phyloP scores from a whole-genome alignment of 805 yeast species.

The Kuraishia borneana region DNA sequence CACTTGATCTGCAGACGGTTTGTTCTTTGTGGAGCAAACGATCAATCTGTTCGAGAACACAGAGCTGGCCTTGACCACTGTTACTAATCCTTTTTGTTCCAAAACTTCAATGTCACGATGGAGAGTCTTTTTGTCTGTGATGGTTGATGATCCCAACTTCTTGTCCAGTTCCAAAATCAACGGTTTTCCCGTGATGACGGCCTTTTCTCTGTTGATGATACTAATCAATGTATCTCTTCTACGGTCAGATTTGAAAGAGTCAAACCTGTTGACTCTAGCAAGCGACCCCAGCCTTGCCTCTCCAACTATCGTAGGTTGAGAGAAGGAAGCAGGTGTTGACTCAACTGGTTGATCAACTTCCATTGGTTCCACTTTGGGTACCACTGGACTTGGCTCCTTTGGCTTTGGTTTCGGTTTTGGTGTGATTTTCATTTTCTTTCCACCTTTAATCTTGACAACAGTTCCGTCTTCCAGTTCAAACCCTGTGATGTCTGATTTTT shows the following conservation, averaged over 20 bases:
- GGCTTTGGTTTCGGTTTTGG: not conserved
- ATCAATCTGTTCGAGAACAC: not conserved
- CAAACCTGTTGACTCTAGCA: not conserved
- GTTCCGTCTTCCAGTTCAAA: not conserved
- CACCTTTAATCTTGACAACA: not conserved
- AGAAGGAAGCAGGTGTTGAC: not conserved
- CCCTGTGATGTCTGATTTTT: not conserved
- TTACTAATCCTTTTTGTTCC: conserved; percentile 15
- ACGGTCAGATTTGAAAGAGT: conserved; percentile 27
- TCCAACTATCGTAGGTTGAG: not conserved
- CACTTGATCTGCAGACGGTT: conserved; percentile 8
- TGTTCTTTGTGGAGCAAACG: conserved; percentile 7
- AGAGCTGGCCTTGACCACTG: conserved; percentile 3
- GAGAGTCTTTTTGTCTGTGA: conserved; percentile 45
- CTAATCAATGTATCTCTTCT: conserved; percentile 29
- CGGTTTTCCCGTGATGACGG: conserved; percentile 27
- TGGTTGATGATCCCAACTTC: conserved; percentile 22
- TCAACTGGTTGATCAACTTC: not conserved
- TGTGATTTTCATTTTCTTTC: not conserved
- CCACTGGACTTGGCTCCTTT: not conserved
- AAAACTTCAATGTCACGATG: conserved; percentile 29
- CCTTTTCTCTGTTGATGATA: conserved; percentile 32
- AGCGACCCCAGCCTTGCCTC: not conserved
- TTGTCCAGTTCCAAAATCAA: conserved; percentile 30
- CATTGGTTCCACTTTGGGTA: not conserved